These are phyloP conservation scores for Penicillium coprophilum DNA, from an alignment of 495 filamentous ascomycete genomes.

Conservation along the genomic window DNA sequence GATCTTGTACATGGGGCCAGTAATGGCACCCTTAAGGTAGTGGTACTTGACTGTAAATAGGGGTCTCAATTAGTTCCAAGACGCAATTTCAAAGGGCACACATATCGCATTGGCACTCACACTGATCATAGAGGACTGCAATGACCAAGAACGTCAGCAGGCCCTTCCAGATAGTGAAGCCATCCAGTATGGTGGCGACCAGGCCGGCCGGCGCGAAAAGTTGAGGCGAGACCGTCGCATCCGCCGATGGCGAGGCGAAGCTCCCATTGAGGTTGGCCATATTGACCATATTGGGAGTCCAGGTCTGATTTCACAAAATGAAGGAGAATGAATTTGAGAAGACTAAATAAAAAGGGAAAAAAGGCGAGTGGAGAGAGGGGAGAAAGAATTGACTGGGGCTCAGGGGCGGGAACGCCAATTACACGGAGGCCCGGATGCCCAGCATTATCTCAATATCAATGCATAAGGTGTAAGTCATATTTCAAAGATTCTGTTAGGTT, in stretches of 20 bases:
- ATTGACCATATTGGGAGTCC: constrained; percentile 11
- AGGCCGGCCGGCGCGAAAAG: constrained; percentile 44
- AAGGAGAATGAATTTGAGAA: no score
- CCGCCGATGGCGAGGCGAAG: constrained; percentile 75
- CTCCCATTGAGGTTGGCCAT: constrained; percentile 68
- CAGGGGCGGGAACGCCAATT: constrained; percentile 31
- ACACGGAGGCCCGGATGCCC: constrained; percentile 6
- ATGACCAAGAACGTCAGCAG: constrained; percentile 62
- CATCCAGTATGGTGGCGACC: constrained; percentile 48
- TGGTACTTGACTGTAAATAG: constrained; percentile 71
- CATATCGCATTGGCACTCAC: constrained; percentile 47
- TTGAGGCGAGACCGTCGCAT: constrained; percentile 55
- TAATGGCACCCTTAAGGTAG: constrained; percentile 80
- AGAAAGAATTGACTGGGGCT: constrained; percentile 21
- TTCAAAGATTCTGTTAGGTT: background rate
- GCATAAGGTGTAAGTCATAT: background rate
- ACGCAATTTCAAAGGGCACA: constrained; percentile 8
- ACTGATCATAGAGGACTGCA: constrained; percentile 83
- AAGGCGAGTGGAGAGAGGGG: constrained; percentile 19
- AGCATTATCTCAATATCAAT: constrained; percentile 1
- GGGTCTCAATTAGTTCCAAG: constrained; percentile 11
- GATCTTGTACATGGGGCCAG: constrained; percentile 77
- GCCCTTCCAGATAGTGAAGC: constrained; percentile 62
- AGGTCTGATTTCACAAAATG: constrained; percentile 1
- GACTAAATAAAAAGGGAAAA: constrained; percentile 15